A percentile compares a stretch with the other conserved stretches of the same genome.
Evolutionary conservation across 192 early-diverging fungal genomes (phyloP).

Genomic region (Nowakowskiella sp.): DNA sequence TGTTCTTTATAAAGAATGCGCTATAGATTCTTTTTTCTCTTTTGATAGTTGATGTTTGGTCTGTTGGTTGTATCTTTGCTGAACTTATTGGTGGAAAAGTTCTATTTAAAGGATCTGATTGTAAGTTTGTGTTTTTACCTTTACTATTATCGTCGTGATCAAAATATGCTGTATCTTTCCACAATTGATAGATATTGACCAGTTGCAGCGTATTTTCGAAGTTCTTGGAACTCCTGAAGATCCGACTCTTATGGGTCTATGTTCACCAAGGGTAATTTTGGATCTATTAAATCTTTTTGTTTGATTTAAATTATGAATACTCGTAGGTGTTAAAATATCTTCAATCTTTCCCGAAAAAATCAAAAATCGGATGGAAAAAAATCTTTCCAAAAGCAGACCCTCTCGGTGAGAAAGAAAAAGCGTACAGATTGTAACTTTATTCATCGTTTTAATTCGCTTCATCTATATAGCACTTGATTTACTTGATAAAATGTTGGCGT

Average conservation of each 20-base stretch:
- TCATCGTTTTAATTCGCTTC: not conserved
- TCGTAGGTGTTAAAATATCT: slow-evolving; percentile 82
- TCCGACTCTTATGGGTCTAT: slow-evolving; percentile 58
- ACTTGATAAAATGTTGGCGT: slow-evolving; percentile 75
- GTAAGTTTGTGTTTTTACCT: slow-evolving; percentile 1
- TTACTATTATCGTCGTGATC: not conserved
- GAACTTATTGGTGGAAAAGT: slow-evolving; percentile 68
- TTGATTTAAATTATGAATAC: not conserved
- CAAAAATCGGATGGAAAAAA: slow-evolving; percentile 68
- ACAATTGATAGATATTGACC: slow-evolving; percentile 69
- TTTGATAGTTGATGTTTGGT: slow-evolving; percentile 87
- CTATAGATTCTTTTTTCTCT: slow-evolving; percentile 9
- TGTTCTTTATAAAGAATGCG: not conserved
- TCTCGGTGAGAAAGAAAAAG: slow-evolving; percentile 27
- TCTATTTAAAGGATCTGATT: slow-evolving; percentile 50
- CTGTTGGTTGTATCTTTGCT: slow-evolving; percentile 98
- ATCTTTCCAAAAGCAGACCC: slow-evolving; percentile 86
- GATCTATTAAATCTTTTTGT: not conserved
- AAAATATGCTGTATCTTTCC: not conserved
- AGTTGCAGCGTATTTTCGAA: slow-evolving; percentile 91
- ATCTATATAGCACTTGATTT: slow-evolving; percentile 64
- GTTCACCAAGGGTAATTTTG: slow-evolving; percentile 33
- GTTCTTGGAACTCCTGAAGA: slow-evolving; percentile 94
- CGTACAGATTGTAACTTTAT: not conserved
- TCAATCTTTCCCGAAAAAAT: slow-evolving; percentile 76